Evolutionary conservation across 768 basidiomycete species (phyloP).

Genomic region (Serendipita sp.): DNA sequence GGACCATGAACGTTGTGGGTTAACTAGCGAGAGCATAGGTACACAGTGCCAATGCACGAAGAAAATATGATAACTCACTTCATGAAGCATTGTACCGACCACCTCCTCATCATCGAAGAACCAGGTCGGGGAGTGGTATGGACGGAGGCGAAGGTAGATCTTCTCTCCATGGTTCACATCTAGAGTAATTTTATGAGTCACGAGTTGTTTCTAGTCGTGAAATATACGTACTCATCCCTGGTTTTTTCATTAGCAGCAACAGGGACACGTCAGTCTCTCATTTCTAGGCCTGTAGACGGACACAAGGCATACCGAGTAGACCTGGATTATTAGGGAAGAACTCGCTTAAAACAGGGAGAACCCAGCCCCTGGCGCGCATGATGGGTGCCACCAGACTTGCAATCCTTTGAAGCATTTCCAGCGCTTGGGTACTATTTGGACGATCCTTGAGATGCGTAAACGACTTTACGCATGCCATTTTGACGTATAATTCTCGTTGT

Average conservation of each 20-base stretch:
- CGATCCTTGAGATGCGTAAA: slow-evolving; percentile 56
- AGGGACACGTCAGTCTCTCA: background rate
- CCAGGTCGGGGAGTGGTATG: slow-evolving; percentile 43
- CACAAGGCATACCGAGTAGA: slow-evolving; percentile 43
- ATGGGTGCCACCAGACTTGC: slow-evolving; percentile 82
- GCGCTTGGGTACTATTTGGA: slow-evolving; percentile 50
- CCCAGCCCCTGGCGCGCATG: slow-evolving; percentile 76
- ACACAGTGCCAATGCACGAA: no score
- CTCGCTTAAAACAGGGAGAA: slow-evolving; percentile 62
- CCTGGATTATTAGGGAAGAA: slow-evolving; percentile 66
- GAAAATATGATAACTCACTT: slow-evolving; percentile 29
- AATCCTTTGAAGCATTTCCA: slow-evolving; percentile 48
- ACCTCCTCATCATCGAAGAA: slow-evolving; percentile 65
- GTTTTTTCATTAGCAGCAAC: no score
- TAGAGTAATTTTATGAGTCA: slow-evolving; percentile 16
- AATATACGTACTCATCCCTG: slow-evolving; percentile 12
- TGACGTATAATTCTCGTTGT: no score
- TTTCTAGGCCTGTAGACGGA: background rate
- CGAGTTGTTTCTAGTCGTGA: background rate
- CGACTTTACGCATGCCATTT: slow-evolving; percentile 21
- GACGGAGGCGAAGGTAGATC: slow-evolving; percentile 71
- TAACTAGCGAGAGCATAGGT: slow-evolving; percentile 32
- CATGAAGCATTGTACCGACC: slow-evolving; percentile 77
- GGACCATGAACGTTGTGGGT: slow-evolving; percentile 81
- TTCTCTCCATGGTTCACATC: slow-evolving; percentile 67